A percentile compares a stretch with the other conserved stretches of the same genome.
These are phyloP conservation scores for Moniliophthora roreri DNA, from an alignment of 1,284 basidiomycete species.

Conservation along the genomic window DNA sequence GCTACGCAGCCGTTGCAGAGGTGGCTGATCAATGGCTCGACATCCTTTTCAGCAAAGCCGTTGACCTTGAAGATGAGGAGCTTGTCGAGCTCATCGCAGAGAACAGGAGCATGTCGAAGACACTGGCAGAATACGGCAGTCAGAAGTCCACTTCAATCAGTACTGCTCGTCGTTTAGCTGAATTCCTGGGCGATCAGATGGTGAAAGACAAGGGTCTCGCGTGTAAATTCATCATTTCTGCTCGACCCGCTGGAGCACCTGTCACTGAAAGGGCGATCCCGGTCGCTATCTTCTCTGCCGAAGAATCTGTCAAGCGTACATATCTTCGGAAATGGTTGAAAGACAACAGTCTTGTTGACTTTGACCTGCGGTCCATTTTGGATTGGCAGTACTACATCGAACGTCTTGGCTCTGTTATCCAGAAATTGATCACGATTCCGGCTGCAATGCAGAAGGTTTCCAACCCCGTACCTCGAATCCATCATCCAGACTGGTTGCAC, in stretches of 20 bases:
- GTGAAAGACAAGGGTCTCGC: slow-evolving; percentile 99
- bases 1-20: slow-evolving; percentile 92
- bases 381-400: slow-evolving; percentile 99
- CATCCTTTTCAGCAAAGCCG: slow-evolving; percentile 87
- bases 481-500: slow-evolving; percentile 97
- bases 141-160: slow-evolving; percentile 99
- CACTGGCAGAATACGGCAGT: slow-evolving; percentile 91
- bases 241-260: slow-evolving; percentile 90
- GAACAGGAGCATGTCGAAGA: slow-evolving; percentile 98
- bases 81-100: slow-evolving; percentile 98
- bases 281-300: slow-evolving; percentile 98
- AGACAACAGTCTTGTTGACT: slow-evolving; percentile 85
- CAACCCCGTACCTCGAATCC: slow-evolving; percentile 95
- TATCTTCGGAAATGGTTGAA: slow-evolving; percentile 98
- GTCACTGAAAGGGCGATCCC: slow-evolving; percentile 98
- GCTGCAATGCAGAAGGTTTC: slow-evolving; percentile 97
- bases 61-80: slow-evolving; percentile 87
- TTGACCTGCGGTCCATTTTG: slow-evolving; percentile 92
- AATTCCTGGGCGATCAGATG: slow-evolving; percentile 98
- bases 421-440: slow-evolving; percentile 99
- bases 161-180: slow-evolving; percentile 92
- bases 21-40: slow-evolving; percentile 98
- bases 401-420: slow-evolving; percentile 95
- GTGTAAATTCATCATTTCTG: slow-evolving; percentile 99
- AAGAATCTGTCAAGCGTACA: slow-evolving; percentile 85